Conservation (phyloP, 441 rosid genomes). For the Erysimum cheiri region DNA sequence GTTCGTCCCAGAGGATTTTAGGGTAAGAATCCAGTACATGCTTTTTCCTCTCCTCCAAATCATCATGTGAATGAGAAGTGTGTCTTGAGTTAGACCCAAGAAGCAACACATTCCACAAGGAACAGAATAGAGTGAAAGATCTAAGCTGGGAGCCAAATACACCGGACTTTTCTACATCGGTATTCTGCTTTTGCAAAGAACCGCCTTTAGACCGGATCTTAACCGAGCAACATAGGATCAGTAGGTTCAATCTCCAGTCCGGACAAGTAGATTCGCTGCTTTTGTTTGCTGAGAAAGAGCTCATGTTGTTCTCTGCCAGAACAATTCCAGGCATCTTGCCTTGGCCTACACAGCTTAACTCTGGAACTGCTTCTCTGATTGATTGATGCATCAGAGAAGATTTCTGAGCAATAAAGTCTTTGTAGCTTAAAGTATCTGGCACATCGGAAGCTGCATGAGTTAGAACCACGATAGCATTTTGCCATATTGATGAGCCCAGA, state of each 20-base stretch:
- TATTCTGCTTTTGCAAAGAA: constrained; percentile 49
- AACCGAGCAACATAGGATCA: constrained; percentile 70
- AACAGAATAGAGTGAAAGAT: constrained; percentile 58
- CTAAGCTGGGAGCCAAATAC: constrained; percentile 50
- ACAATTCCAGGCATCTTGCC: constrained; percentile 66
- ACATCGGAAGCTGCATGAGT: constrained; percentile 82
- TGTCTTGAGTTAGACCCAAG: constrained; percentile 55
- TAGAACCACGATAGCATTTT: constrained; percentile 63
- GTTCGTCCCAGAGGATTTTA: constrained; percentile 33
- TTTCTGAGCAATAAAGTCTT: constrained; percentile 63
- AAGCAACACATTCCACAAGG: constrained; percentile 67
- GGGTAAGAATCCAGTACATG: constrained; percentile 12
- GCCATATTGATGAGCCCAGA: constrained; percentile 76
- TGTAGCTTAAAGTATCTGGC: constrained; percentile 58
- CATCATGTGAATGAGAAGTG: constrained; percentile 17
- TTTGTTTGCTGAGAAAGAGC: constrained; percentile 48
- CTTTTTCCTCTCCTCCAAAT: constrained; percentile 27
- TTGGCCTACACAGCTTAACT: constrained; percentile 53
- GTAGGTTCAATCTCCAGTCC: constrained; percentile 66
- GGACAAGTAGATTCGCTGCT: constrained; percentile 56
- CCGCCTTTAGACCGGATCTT: constrained; percentile 64
- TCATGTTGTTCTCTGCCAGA: constrained; percentile 72
- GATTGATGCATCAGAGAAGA: constrained; percentile 62
- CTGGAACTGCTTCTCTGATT: constrained; percentile 67
- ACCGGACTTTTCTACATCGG: constrained; percentile 48